phyloP scores from a whole-genome alignment of 768 basidiomycete genomes.

The Termitomyces sp. region DNA sequence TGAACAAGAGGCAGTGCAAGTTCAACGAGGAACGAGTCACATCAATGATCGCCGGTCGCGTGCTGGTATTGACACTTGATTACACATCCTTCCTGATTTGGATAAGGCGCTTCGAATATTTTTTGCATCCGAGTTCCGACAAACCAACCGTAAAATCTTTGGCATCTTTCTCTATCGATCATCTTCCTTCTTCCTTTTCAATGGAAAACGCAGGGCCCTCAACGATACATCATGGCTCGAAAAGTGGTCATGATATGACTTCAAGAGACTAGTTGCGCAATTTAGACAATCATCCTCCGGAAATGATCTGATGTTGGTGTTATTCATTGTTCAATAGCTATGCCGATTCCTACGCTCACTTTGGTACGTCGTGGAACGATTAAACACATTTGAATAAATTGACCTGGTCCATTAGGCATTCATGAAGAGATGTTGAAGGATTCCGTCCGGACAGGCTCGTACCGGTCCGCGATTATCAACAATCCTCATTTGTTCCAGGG shows the following conservation, averaged over 20 bases:
- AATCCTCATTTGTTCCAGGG: constrained; percentile 94
- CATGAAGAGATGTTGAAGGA: constrained; percentile 99
- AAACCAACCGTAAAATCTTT: constrained; percentile 7
- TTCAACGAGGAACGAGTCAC: not conserved
- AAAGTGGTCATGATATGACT: constrained; percentile 56
- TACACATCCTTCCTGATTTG: not conserved
- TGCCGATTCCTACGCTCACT: constrained; percentile 95
- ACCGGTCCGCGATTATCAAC: constrained; percentile 91
- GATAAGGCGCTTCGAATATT: constrained; percentile 9
- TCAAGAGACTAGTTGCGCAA: constrained; percentile 83
- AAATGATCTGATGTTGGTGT: constrained; percentile 33
- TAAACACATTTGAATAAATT: not conserved
- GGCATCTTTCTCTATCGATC: constrained; percentile 19
- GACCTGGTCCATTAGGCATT: constrained; percentile 60
- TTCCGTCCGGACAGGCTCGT: constrained; percentile 89
- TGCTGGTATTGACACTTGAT: not conserved
- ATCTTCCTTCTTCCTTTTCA: constrained; percentile 6
- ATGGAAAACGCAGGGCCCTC: constrained; percentile 28
- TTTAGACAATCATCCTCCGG: constrained; percentile 23
- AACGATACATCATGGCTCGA: constrained; percentile 18
- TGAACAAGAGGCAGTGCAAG: too few species aligned
- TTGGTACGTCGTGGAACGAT: constrained; percentile 49
- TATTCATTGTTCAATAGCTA: constrained; percentile 55
- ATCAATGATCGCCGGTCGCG: not conserved
- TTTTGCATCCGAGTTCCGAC: constrained; percentile 17